Percentiles rank a stretch among this genome's conserved stretches.
phyloP scores from a whole-genome alignment of 331 rosid species.

The Rhamnella rubrinervis region DNA sequence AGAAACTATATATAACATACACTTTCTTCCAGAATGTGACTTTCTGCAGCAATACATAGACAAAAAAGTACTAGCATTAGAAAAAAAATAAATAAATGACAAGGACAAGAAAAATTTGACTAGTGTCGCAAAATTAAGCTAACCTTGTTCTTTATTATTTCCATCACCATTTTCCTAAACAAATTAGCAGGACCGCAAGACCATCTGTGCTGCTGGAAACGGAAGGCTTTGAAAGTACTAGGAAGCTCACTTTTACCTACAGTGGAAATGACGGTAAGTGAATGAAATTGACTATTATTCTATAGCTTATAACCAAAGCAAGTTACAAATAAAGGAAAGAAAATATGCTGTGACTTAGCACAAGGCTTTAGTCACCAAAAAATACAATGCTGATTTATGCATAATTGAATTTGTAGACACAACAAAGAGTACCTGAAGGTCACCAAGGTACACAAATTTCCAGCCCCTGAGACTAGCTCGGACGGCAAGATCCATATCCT shows the following conservation, averaged over 20 bases:
- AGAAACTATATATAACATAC: conserved; percentile 94
- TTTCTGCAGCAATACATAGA: conserved; percentile 51
- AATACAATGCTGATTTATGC: no score
- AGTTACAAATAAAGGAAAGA: no score
- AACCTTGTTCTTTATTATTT: conserved; percentile 82
- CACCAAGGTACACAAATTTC: conserved; percentile 97
- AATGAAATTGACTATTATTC: background rate
- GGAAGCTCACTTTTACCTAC: conserved; percentile 98
- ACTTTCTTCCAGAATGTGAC: conserved; percentile 91
- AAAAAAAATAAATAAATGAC: background rate
- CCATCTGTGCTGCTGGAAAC: conserved; percentile 98
- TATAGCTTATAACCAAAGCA: no score
- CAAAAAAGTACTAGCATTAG: background rate
- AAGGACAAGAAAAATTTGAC: background rate
- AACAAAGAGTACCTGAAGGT: conserved; percentile 65
- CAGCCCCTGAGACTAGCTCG: conserved; percentile 96
- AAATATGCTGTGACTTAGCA: no score
- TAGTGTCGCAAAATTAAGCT: background rate
- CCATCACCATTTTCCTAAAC: conserved; percentile 96
- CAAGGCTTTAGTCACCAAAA: no score
- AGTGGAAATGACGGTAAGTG: background rate
- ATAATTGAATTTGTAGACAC: background rate
- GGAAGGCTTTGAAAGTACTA: conserved; percentile 92
- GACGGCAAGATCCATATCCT: conserved; percentile 98
- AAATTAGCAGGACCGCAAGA: conserved; percentile 99